These are phyloP conservation scores for Vigna nakashimae DNA, from an alignment of 306 rosid genomes.

Conservation along the genomic window DNA sequence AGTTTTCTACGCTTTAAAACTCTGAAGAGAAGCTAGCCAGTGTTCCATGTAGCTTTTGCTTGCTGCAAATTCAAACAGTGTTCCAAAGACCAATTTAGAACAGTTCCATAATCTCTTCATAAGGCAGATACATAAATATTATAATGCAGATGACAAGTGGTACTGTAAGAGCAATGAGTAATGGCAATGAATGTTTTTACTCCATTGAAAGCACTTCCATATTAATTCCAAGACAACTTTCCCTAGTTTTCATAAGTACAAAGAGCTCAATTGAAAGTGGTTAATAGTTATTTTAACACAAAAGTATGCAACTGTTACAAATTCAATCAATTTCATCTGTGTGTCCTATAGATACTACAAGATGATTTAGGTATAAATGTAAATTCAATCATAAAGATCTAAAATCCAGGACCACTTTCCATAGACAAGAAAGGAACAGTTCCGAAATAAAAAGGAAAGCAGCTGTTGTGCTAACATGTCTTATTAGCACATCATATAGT, in stretches of 20 bases:
- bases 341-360: neutral
- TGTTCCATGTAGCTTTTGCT: slow-evolving; percentile 71
- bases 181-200: slow-evolving; percentile 1
- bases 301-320: slow-evolving; percentile 24
- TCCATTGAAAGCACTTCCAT: neutral
- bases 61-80: slow-evolving; percentile 60
- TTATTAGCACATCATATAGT: slow-evolving; percentile 7
- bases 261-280: slow-evolving; percentile 32
- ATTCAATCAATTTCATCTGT: slow-evolving; percentile 34
- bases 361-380: neutral
- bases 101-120: neutral
- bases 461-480: slow-evolving; percentile 23
- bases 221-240: slow-evolving; percentile 22
- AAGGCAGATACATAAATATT: neutral
- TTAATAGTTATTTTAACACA: slow-evolving; percentile 21
- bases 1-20: slow-evolving; percentile 51
- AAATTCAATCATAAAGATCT: slow-evolving; percentile 10
- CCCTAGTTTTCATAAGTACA: slow-evolving; percentile 14
- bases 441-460: slow-evolving; percentile 13
- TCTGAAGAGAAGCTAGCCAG: slow-evolving; percentile 75
- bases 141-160: neutral
- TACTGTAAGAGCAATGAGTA: slow-evolving; percentile 15
- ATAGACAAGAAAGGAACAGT: neutral
- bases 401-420: slow-evolving; percentile 14
- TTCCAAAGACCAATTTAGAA: slow-evolving; percentile 36